Evolutionary conservation across 2,329 filamentous ascomycete species (phyloP).

Genomic region (Raffaelea ambrosiae): DNA sequence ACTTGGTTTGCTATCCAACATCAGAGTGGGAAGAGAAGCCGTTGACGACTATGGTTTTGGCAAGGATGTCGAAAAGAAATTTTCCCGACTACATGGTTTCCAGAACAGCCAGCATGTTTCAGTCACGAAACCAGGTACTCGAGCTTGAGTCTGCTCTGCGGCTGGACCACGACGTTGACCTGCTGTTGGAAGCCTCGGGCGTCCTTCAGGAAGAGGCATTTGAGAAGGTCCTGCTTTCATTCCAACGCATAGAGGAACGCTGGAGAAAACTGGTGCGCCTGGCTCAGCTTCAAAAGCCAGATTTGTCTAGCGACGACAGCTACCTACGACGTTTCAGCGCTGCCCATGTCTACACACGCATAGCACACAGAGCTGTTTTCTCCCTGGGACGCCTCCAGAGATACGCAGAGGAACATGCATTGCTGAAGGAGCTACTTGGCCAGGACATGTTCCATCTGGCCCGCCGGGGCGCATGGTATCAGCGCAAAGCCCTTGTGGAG

Average conservation of each 20-base stretch:
- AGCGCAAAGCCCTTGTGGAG: conserved; percentile 86
- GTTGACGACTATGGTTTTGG: conserved; percentile 85
- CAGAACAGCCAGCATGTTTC: conserved; percentile 81
- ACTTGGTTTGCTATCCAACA: conserved; percentile 91
- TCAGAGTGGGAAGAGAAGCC: conserved; percentile 98
- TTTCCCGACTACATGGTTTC: conserved; percentile 90
- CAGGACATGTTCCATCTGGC: conserved; percentile 82
- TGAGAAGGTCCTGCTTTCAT: conserved; percentile 60
- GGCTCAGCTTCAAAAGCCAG: conserved; percentile 32
- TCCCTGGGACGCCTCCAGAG: conserved; percentile 77
- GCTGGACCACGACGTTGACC: conserved; percentile 74
- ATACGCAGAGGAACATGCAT: conserved; percentile 64
- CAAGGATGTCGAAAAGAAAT: conserved; percentile 77
- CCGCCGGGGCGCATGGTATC: conserved; percentile 86
- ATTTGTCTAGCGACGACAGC: conserved; percentile 63
- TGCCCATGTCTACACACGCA: conserved; percentile 86
- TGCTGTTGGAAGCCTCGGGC: conserved; percentile 70
- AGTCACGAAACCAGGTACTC: conserved; percentile 62
- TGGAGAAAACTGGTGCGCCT: conserved; percentile 68
- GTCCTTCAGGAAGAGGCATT: conserved; percentile 57
- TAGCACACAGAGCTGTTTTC: conserved; percentile 78
- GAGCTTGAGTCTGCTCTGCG: conserved; percentile 86
- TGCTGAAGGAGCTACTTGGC: conserved; percentile 65
- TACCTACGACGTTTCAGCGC: conserved; percentile 87
- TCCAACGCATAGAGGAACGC: conserved; percentile 67